These are phyloP conservation scores for Chytridiales sp. DNA, from an alignment of 371 early-diverging fungal genomes.

Conservation along the genomic window DNA sequence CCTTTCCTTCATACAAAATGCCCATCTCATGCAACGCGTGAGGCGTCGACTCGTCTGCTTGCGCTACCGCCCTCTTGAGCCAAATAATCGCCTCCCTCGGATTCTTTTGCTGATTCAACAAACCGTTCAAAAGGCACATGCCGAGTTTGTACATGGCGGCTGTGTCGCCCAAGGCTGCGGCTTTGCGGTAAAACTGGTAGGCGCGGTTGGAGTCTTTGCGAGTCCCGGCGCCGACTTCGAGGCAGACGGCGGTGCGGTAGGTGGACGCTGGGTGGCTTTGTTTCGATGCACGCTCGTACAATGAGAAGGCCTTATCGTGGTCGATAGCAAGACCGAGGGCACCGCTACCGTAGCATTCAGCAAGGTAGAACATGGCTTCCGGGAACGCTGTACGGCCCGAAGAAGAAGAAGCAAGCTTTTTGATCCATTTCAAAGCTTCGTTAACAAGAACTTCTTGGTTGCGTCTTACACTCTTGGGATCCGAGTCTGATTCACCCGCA, in stretches of 20 bases:
- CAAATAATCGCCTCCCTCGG: constrained; percentile 74
- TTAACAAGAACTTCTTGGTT: constrained; percentile 54
- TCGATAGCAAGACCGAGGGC: constrained; percentile 66
- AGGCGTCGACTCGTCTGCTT: constrained; percentile 12
- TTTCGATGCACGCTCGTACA: constrained; percentile 31
- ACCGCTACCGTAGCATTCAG: constrained; percentile 63
- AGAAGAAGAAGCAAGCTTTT: constrained; percentile 59
- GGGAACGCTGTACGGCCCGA: constrained; percentile 26
- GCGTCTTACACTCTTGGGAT: constrained; percentile 59
- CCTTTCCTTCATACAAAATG: constrained; percentile 11
- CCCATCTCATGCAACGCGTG: constrained; percentile 20
- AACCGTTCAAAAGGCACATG: constrained; percentile 66
- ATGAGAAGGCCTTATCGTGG: constrained; percentile 45
- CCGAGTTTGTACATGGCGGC: constrained; percentile 42
- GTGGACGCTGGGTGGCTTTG: constrained; percentile 28
- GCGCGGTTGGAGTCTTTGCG: constrained; percentile 20
- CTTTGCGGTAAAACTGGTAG: constrained; percentile 31
- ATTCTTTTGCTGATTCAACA: constrained; percentile 61
- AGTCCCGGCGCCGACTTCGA: constrained; percentile 29
- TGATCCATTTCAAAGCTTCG: constrained; percentile 72
- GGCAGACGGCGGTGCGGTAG: constrained; percentile 22
- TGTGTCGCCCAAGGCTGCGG: constrained; percentile 28
- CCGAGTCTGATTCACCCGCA: constrained; percentile 53
- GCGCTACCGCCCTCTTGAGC: constrained; percentile 72
- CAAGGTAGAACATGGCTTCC: constrained; percentile 83